These are phyloP conservation scores for Penicilliopsis zonata DNA, from an alignment of 495 filamentous ascomycete genomes.

Conservation along the genomic window DNA sequence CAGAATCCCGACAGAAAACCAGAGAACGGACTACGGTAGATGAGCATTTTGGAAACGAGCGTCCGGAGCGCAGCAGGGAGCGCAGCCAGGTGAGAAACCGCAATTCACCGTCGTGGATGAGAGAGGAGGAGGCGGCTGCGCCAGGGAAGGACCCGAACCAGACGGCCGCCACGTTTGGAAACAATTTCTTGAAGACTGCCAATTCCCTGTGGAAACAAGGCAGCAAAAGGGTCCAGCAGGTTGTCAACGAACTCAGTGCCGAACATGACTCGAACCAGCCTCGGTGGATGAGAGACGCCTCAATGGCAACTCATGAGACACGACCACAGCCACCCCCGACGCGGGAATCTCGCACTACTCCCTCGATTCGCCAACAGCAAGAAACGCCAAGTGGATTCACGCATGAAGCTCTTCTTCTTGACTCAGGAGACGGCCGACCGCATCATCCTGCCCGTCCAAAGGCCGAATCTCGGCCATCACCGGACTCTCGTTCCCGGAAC, in stretches of 20 bases:
- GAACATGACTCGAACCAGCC: conserved; percentile 77
- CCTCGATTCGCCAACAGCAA: conserved; percentile 10
- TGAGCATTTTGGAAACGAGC: conserved; percentile 19
- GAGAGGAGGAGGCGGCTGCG: conserved; percentile 16
- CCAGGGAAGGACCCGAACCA: conserved; percentile 56
- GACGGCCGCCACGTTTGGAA: conserved; percentile 69
- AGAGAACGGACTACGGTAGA: conserved; percentile 20
- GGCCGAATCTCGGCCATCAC: conserved; percentile 11
- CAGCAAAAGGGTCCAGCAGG: conserved; percentile 89
- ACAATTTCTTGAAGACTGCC: conserved; percentile 81
- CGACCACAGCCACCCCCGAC: conserved; percentile 7
- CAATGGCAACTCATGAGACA: conserved; percentile 22
- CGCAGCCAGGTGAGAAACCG: conserved; percentile 26
- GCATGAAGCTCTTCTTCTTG: conserved; percentile 87
- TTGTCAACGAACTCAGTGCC: conserved; percentile 77
- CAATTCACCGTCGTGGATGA: conserved; percentile 26
- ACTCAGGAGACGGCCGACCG: conserved; percentile 39
- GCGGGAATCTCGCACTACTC: conserved; percentile 7
- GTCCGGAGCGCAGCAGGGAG: conserved; percentile 20
- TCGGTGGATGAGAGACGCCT: conserved; percentile 82
- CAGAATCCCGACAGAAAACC: conserved; percentile 52
- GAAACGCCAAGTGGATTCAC: conserved; percentile 40
- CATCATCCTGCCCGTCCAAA: conserved; percentile 23
- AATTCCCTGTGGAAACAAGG: conserved; percentile 89
- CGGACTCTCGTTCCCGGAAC: conserved; percentile 20